These are phyloP conservation scores for Paratinospora sagittata DNA, from an alignment of 164 flowering plant species.

Conservation along the genomic window DNA sequence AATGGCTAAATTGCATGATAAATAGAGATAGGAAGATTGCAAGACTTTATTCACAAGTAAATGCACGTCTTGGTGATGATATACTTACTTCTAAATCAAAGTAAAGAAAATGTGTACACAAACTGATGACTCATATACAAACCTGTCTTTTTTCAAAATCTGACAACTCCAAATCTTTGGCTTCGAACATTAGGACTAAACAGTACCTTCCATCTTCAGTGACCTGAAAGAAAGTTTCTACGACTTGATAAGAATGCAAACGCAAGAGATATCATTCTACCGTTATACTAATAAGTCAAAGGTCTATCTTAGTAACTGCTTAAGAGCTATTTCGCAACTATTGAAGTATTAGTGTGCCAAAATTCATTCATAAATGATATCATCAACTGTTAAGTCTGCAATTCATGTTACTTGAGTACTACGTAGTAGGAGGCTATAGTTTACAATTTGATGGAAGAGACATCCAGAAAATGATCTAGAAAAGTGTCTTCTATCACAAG, in stretches of 20 bases:
- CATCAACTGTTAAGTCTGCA: neutral
- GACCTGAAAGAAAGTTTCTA: conserved; percentile 36
- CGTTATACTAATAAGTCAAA: too few relatives aligned
- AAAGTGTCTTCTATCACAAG: neutral
- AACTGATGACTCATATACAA: neutral
- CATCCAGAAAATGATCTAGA: neutral
- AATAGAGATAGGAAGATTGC: too few relatives aligned
- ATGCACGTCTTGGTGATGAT: too few relatives aligned
- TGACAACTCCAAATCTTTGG: conserved; percentile 70
- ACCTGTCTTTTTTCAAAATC: conserved; percentile 96
- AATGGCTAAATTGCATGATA: too few relatives aligned
- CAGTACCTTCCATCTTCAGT: conserved; percentile 84
- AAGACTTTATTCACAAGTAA: too few relatives aligned
- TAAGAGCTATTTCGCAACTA: neutral
- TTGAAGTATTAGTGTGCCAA: neutral
- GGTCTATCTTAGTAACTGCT: too few relatives aligned
- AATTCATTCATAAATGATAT: neutral
- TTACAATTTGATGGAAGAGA: neutral
- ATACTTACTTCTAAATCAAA: conserved; percentile 55
- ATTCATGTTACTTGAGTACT: neutral
- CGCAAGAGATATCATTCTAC: neutral
- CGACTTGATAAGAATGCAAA: conserved; percentile 8
- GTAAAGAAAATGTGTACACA: neutral
- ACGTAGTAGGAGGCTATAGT: neutral
- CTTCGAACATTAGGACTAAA: conserved; percentile 76